phyloP scores from a whole-genome alignment of 139 green algal genomes.

The Helicosporidium sp. region DNA sequence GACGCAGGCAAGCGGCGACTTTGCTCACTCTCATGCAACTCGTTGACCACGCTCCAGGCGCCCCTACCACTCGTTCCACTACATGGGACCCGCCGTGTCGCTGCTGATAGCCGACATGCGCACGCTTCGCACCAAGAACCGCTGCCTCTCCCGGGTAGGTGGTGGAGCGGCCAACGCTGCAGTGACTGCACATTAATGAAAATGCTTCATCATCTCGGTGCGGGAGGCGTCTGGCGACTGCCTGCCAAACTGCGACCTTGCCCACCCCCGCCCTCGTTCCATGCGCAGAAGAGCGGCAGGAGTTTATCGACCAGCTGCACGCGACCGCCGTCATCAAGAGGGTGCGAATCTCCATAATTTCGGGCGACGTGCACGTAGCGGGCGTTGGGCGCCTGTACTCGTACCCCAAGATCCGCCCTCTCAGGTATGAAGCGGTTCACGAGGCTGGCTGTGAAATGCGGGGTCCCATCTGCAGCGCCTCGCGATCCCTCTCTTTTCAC shows the following conservation, averaged over 20 bases:
- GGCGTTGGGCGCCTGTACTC: conserved; percentile 24
- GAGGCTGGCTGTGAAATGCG: no score
- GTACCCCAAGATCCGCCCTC: not conserved
- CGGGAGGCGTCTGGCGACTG: no score
- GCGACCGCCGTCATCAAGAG: not conserved
- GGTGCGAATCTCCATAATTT: conserved; percentile 21
- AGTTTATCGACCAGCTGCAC: conserved; percentile 23
- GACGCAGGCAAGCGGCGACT: no score
- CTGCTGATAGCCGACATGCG: conserved; percentile 28
- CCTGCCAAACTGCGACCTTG: no score
- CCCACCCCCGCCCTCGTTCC: not conserved
- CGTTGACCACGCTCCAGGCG: no score
- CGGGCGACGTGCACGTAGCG: conserved; percentile 24
- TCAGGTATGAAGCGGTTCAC: no score
- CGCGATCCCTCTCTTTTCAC: no score
- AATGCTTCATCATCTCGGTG: not conserved
- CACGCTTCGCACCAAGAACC: conserved; percentile 13
- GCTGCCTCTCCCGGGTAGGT: not conserved
- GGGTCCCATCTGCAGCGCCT: no score
- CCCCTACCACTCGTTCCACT: conserved; percentile 14
- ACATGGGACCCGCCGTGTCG: conserved; percentile 15
- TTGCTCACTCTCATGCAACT: no score
- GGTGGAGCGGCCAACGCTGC: no score
- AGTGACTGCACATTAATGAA: not conserved
- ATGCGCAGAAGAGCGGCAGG: conserved; percentile 12